Evolutionary conservation across 805 yeast genomes (phyloP), one percentile per base, ranked within the genome.

Genomic region (Metschnikowia henanensis): DNA sequence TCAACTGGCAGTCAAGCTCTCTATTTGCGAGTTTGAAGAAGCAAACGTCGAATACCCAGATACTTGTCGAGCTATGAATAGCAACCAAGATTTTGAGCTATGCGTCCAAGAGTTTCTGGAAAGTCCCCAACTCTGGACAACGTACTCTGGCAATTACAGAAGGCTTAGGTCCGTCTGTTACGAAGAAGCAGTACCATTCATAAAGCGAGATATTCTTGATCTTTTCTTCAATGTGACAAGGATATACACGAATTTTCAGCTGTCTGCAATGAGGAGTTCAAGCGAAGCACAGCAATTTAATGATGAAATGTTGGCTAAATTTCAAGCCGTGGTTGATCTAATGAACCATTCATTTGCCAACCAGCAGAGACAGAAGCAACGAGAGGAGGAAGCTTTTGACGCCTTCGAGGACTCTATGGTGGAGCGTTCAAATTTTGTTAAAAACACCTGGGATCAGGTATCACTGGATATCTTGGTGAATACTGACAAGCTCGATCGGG

Each of bases 91-190:
- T 28, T 51, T 60, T 35, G 59, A 59, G 17, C 49, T 45, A 1
- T 80, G 84, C 47, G 62, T 79, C 23, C 39, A 50, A 3, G 60
- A 65, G 2, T 48, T 79, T 30, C 77, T 77, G 42, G 53, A 53
- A 18, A 62, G 68, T 3, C 68, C 80, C 0, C 85, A 83, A 51
- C 79, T 83, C 75, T 84, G 92, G 92, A 83, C 90, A 0, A 80
- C 84, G 0, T 84, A 76, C 55, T 81, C 81, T 49, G 88, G 88
- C 0, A 77, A 83, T 53, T 83, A 77, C 57, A 70, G 81, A 35
- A 72, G 76, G 25, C 63, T 83, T 3, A 67, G 77, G 2, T 67
- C 70, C 2, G 64, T 82, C 0, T 84, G 90, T 53, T 61, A 64
- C 47, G 80, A 77, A 43, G 74, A 76, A 36, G 65, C 79, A 0